Conservation (phyloP, 2,329 filamentous ascomycete genomes). For the Ustilaginoidea virens region DNA sequence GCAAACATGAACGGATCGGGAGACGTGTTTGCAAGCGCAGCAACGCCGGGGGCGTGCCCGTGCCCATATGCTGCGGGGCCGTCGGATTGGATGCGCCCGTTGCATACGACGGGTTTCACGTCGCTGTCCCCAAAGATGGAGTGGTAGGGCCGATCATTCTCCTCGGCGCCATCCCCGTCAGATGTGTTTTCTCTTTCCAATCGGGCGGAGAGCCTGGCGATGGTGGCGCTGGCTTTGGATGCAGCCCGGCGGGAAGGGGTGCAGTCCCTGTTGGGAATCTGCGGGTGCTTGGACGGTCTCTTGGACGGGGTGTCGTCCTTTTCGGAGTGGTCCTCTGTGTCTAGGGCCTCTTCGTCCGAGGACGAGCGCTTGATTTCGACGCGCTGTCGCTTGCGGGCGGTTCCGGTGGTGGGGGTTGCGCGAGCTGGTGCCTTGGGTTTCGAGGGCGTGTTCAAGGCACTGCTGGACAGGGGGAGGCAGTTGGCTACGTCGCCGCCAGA, state of each 20-base stretch:
- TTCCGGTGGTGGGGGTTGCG: slow-evolving; percentile 8
- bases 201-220: slow-evolving; percentile 14
- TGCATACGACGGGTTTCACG: background rate
- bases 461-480: slow-evolving; percentile 18
- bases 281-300: slow-evolving; percentile 9
- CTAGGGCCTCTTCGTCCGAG: slow-evolving; percentile 12
- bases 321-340: slow-evolving; percentile 13
- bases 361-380: slow-evolving; percentile 13
- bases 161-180: no score
- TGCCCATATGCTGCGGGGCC: background rate
- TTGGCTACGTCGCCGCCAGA: slow-evolving; percentile 29
- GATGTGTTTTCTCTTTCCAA: no score
- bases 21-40: background rate
- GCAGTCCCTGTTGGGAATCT: slow-evolving; percentile 11
- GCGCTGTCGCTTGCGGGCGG: slow-evolving; percentile 12
- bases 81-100: background rate
- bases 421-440: slow-evolving; percentile 13
- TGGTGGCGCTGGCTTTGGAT: slow-evolving; percentile 17
- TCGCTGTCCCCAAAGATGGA: slow-evolving; percentile 4
- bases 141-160: no score
- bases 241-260: slow-evolving; percentile 18
- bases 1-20: slow-evolving; percentile 2
- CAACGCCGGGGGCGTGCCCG: background rate
- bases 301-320: slow-evolving; percentile 22
- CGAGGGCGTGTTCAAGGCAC: slow-evolving; percentile 15